Base-by-base conservation (phyloP, 768 basidiomycete genomes). In the Pulveroboletus sp. region DNA sequence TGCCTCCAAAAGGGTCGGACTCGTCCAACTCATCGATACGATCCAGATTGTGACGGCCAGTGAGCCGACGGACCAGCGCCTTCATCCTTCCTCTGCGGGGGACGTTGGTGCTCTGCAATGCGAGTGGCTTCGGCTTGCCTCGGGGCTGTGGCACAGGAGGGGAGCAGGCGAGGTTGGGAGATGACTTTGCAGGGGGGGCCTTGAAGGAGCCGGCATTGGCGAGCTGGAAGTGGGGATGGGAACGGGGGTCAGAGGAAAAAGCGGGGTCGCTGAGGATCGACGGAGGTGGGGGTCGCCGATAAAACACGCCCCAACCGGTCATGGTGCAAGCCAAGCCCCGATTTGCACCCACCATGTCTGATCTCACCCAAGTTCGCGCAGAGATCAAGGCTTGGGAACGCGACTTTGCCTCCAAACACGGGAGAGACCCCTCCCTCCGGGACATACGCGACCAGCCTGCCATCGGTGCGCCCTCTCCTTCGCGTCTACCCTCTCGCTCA, bases 321-420 rank as follows among this genome's bases (percentile, higher is more conserved):
- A 31, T 31, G n/a, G n/a, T n/a, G n/a, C n/a, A n/a, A n/a, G n/a
- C n/a, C n/a, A n/a, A n/a, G n/a, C n/a, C 24, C 39, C 16, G 24
- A 24, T 26, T 17, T 35, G 34, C 34, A 35, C 34, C n/a, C 31
- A 8, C 16, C 37, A 62, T 66, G 61, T 39, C 53, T 13, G 39
- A 53, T 9, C 52, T 67, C 31, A 35, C 45, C 0, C 54, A 72
- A 41, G 68, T 90, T 29, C 79, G 81, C 10, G 71, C 82, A 51
- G 82, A 91, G 61, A 81, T 92, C 53, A 92, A 92, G 65, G 53
- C 71, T 36, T 92, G 88, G 83, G 89, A 91, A 61, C 82, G 82
- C 53, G 72, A 73, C 17, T 92, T 89, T 67, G 79, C 74, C 49
- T 65, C 70, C 0, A 59, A 56, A 0, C 71, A 88, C 63, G 78